Conservation (phyloP, 2,329 filamentous ascomycete genomes). For the Fusarium hostae region DNA sequence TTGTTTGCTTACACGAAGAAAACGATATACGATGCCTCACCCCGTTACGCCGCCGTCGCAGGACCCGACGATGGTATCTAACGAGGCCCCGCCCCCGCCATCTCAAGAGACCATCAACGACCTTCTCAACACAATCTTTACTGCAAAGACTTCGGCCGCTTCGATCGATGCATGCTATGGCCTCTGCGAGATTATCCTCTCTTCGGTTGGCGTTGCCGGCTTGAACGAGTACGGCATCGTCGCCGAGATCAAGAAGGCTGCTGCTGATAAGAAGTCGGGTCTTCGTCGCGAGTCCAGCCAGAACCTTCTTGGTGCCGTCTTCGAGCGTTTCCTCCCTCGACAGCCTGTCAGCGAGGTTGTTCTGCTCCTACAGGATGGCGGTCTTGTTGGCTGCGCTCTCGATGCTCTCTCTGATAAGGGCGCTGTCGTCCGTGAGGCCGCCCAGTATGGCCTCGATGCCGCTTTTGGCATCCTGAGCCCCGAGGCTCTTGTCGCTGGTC, state of each 20-base stretch:
- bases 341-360: constrained; percentile 83
- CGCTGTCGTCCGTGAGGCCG: constrained; percentile 86
- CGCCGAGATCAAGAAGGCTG: constrained; percentile 74
- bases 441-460: constrained; percentile 92
- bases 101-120: constrained; percentile 73
- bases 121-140: constrained; percentile 75
- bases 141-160: constrained; percentile 72
- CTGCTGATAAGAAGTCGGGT: constrained; percentile 92
- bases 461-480: constrained; percentile 82
- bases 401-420: constrained; percentile 93
- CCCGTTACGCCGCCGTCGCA: constrained; percentile 58
- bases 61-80: constrained; percentile 56
- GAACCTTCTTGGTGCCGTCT: constrained; percentile 92
- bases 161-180: constrained; percentile 73
- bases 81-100: constrained; percentile 65
- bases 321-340: constrained; percentile 85
- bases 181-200: constrained; percentile 68
- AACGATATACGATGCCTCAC: constrained; percentile 57
- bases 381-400: constrained; percentile 76
- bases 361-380: constrained; percentile 83
- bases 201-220: constrained; percentile 64
- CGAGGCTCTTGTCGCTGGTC: constrained; percentile 84
- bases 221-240: constrained; percentile 65
- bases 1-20: constrained; percentile 14
- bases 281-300: constrained; percentile 88